These are phyloP conservation scores for Aspergillus carlsbadensis DNA, from an alignment of 495 filamentous ascomycete species.

Conservation along the genomic window DNA sequence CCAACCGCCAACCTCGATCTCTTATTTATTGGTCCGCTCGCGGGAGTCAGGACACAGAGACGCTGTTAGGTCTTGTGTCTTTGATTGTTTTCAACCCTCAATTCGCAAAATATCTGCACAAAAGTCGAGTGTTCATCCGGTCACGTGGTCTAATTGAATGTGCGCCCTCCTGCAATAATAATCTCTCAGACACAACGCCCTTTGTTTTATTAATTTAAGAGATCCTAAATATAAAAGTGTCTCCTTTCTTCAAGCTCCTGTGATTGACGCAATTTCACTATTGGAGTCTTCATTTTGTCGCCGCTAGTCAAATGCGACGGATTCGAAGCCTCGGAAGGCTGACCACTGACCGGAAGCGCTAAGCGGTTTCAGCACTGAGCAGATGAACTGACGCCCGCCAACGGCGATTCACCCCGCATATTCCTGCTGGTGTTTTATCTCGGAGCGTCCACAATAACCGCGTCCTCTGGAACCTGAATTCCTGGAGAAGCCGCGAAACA, in stretches of 20 bases:
- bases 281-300: constrained; percentile 1
- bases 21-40: too few species aligned
- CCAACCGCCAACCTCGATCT: too few species aligned
- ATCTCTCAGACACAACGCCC: too few species aligned
- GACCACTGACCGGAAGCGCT: not conserved
- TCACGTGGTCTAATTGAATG: not conserved
- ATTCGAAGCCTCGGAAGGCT: not conserved
- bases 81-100: too few species aligned
- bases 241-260: not conserved
- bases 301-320: not conserved
- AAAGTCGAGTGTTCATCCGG: not conserved
- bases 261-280: not conserved
- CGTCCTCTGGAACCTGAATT: not conserved
- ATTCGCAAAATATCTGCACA: not conserved
- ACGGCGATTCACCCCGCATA: not conserved
- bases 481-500: not conserved
- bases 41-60: too few species aligned
- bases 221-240: not conserved
- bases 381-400: not conserved
- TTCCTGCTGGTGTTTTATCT: not conserved
- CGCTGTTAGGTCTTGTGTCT: too few species aligned
- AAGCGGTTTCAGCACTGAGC: not conserved
- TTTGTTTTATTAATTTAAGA: not conserved
- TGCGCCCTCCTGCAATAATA: too few species aligned
- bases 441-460: not conserved